Evolutionary conservation across 2,329 filamentous ascomycete genomes (phyloP), one percentile per base, ranked within the genome.

Genomic region (Cladophialophora bantiana): DNA sequence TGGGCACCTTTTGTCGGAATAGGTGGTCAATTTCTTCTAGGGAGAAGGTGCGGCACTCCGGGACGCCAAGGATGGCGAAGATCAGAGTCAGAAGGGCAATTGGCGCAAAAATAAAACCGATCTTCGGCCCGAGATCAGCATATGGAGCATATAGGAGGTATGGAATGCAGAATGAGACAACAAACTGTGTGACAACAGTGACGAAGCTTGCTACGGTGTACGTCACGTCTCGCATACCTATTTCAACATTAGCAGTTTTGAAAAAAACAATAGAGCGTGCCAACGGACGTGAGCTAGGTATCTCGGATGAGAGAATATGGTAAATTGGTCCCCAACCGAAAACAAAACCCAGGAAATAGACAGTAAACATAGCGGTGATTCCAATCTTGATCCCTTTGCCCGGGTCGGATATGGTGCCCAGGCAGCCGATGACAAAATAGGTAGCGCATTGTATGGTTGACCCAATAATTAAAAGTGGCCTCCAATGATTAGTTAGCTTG

Each of bases 71-170:
- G 26, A 71, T 48, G 35, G 70, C 48, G 26, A 67, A 67, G 18
- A 67, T 26, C 3, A 64, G 42, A 7, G 65, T 64, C 9, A 66
- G 32, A 26, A 74, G 63, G 7, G 74, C 71, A 31, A 76, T 68
- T 20, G 72, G 64, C 2, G 76, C 77, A 52, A 76, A 79, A 58
- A 79, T 76, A 59, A 79, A 79, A 12, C 77, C 78, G 2, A 79
- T 75, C 62, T 78, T 78, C 7, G 75, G 72, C 0, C 75, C 74
- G 7, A 81, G 74, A 34, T 73, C 71, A 2, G 77, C 78, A 34
- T 78, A 78, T 9, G 75, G 75, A 13, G 72, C 70, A 62, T 79
- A 74, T 7, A 78, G 71, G 18, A 80, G 74, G 65, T 81, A 81
- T 0, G 79, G 79, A 12, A 79, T 73, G 9, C 72, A 73, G 54